A percentile compares a stretch with the other conserved stretches of the same genome.
These are phyloP conservation scores for Agaricales sp. DNA, from an alignment of 1,284 basidiomycete species.

Conservation along the genomic window DNA sequence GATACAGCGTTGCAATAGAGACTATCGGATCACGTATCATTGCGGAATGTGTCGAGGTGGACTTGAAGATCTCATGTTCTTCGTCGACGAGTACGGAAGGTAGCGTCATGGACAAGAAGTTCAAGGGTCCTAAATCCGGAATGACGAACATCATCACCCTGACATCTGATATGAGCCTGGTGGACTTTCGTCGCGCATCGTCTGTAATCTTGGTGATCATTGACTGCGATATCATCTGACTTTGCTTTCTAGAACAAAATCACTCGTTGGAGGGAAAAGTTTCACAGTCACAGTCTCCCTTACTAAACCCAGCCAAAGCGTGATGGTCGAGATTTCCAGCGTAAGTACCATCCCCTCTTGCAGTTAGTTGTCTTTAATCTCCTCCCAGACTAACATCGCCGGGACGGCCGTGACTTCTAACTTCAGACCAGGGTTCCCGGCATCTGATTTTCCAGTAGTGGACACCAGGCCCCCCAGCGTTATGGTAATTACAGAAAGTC, in stretches of 20 bases:
- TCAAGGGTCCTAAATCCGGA: conserved; percentile 32
- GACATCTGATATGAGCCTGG: conserved; percentile 59
- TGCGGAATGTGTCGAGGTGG: conserved; percentile 43
- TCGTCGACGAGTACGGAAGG: conserved; percentile 16
- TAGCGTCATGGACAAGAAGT: conserved; percentile 28
- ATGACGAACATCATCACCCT: conserved; percentile 63
- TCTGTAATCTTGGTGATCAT: conserved; percentile 23
- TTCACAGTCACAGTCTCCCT: conserved; percentile 50
- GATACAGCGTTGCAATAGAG: conserved; percentile 41
- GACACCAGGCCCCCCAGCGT: conserved; percentile 61
- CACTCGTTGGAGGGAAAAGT: conserved; percentile 41
- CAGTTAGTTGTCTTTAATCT: neutral
- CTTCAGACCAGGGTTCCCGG: conserved; percentile 46
- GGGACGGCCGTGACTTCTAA: conserved; percentile 41
- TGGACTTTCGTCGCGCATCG: conserved; percentile 72
- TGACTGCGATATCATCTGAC: conserved; percentile 6
- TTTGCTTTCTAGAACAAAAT: conserved; percentile 44
- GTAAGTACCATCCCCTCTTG: conserved; percentile 1
- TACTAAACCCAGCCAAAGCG: conserved; percentile 64
- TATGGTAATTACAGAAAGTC: conserved; percentile 26
- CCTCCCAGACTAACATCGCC: conserved; percentile 52
- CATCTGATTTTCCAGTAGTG: conserved; percentile 48
- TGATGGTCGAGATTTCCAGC: conserved; percentile 39
- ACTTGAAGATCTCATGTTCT: conserved; percentile 49
- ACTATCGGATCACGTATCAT: conserved; percentile 29